Evolutionary conservation across 345 rosid species (phyloP).

Genomic region (Ceriops zippeliana): DNA sequence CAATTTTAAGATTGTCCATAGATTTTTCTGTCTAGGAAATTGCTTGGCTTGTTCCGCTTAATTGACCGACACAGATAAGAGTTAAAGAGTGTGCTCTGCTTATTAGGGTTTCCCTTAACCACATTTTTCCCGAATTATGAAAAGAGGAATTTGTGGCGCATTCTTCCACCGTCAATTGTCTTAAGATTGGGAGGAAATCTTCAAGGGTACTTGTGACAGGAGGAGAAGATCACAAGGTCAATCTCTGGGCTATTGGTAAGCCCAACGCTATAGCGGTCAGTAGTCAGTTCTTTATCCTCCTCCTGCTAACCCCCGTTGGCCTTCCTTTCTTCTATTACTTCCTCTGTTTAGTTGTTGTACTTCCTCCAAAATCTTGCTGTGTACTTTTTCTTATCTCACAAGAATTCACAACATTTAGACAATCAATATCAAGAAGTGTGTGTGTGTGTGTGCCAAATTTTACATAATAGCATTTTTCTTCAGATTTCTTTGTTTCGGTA

Average conservation of each 20-base stretch:
- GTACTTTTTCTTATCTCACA: too few species aligned
- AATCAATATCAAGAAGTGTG: too few species aligned
- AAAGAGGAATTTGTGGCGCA: constrained; percentile 99
- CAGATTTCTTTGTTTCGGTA: background rate
- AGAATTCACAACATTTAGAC: too few species aligned
- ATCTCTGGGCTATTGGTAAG: constrained; percentile 99
- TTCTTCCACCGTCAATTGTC: constrained; percentile 86
- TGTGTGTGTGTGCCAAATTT: background rate
- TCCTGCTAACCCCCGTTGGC: background rate
- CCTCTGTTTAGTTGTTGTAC: background rate
- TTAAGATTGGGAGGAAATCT: constrained; percentile 93
- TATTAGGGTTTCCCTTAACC: constrained; percentile 45
- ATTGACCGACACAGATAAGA: constrained; percentile 2
- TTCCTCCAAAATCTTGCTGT: background rate
- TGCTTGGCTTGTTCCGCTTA: background rate
- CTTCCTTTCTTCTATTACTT: background rate
- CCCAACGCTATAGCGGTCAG: constrained; percentile 97
- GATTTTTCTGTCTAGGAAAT: background rate
- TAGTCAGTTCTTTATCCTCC: constrained; percentile 11
- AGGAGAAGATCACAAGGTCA: constrained; percentile 98
- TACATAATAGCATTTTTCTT: background rate
- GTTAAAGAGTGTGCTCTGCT: constrained; percentile 4
- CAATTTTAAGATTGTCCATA: background rate
- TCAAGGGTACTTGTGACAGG: constrained; percentile 94
- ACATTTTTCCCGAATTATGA: constrained; percentile 12